Evolutionary conservation across 805 yeast genomes (phyloP), one percentile per base, ranked within the genome.

Genomic region (Hanseniaspora meyeri): DNA sequence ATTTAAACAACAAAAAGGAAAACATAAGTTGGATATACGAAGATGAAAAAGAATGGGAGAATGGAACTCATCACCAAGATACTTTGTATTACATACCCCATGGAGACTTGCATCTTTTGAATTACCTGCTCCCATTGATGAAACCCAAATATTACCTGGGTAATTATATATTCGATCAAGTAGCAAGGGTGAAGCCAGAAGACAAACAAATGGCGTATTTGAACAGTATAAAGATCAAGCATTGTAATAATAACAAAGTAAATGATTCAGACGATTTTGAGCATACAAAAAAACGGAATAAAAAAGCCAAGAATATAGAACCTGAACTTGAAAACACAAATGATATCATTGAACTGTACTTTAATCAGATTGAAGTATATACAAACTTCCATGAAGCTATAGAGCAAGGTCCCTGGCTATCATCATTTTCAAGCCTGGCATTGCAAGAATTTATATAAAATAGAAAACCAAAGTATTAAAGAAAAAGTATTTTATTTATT

Each of bases 31-130:
- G 70, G 70, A 45, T 61, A 1, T 66, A 70, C 6, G 62, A 60
- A 8, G 70, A 67, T 34, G 40, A 36, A 17, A 38, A 57, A 2
- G 64, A 65, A 1, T 63, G 65, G 58, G 62, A 60, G 5, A 59
- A 64, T 24, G 62, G 56, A 52, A 20, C 32, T 17, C 17, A 51
- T 55, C 10, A 45, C 0, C 19, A 49, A 1, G 38, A 59, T 1
- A 69, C 74, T 0, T 66, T 86, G 1, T 83, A 71, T 65, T 85
- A 79, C 63, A 72, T 86, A 49, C 95, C 95, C 0, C 95, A 86
- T 69, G 91, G 90, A 0, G 87, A 88, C 1, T 66, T 83, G 42
- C 71, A 66, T 17, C 62, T 81, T 17, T 77, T 83, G 1, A 75
- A 79, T 43, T n/a, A 29, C 1, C 59, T 80, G 0, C 51, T 53